Conservation (phyloP, 208 protist genomes). For the Wallacemonas collosoma region DNA sequence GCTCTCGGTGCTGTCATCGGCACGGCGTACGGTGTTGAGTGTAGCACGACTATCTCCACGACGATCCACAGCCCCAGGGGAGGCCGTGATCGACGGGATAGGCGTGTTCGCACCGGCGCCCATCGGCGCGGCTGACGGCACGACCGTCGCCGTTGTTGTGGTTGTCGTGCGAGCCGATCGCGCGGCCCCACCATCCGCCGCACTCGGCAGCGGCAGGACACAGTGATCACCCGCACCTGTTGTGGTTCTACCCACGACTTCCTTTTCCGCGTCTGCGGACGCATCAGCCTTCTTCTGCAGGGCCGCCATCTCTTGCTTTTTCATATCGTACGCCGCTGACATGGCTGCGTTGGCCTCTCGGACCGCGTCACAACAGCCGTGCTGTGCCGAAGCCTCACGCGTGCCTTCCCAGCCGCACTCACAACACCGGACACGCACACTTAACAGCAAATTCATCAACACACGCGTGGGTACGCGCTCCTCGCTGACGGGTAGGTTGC, state of each 20-base stretch:
- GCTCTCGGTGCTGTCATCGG: slow-evolving; percentile 16
- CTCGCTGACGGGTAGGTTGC: not conserved
- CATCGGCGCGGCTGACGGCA: not conserved
- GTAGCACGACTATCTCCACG: not conserved
- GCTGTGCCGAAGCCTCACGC: slow-evolving; percentile 8
- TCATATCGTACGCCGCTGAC: not conserved
- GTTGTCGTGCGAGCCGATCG: too few species aligned
- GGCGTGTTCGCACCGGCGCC: too few species aligned
- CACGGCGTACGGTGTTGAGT: not conserved
- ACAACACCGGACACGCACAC: slow-evolving; percentile 13
- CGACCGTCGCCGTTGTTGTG: not conserved
- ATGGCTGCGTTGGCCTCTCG: not conserved
- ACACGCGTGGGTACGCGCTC: slow-evolving; percentile 25
- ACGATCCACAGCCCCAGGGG: not conserved
- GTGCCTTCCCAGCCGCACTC: slow-evolving; percentile 25
- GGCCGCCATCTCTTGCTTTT: not conserved
- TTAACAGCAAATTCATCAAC: slow-evolving; percentile 21
- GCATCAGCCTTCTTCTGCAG: not conserved
- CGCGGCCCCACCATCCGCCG: too few species aligned
- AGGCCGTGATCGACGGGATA: not conserved
- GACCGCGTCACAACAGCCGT: slow-evolving; percentile 15
- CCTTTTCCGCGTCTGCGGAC: not conserved
- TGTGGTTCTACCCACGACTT: too few species aligned
- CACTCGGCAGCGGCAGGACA: too few species aligned
- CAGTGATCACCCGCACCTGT: too few species aligned